Evolutionary conservation across 2,329 filamentous ascomycete species (phyloP).

Genomic region (Fusarium nisikadoi): DNA sequence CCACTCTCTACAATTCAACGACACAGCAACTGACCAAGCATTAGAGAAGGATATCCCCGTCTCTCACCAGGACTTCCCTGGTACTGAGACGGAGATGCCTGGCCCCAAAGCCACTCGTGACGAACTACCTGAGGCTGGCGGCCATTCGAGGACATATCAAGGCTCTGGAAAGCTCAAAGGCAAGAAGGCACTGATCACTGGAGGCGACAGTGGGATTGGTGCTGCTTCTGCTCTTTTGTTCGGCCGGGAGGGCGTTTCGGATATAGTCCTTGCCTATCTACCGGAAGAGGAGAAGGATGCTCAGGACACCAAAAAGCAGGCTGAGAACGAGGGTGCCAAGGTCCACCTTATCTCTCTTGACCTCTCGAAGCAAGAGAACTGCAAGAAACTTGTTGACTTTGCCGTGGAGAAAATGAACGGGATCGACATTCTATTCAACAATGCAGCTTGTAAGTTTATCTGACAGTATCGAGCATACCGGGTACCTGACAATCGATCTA

Average conservation of each 20-base stretch:
- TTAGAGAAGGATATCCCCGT: conserved; percentile 48
- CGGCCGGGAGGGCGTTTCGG: conserved; percentile 79
- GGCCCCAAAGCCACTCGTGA: conserved; percentile 66
- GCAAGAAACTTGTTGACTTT: conserved; percentile 74
- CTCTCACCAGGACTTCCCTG: conserved; percentile 45
- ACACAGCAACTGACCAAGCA: conserved; percentile 41
- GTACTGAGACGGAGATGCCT: conserved; percentile 45
- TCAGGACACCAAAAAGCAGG: conserved; percentile 75
- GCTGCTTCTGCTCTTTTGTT: conserved; percentile 80
- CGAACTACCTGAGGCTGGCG: conserved; percentile 73
- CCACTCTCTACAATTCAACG: not conserved
- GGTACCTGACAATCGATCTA: conserved; percentile 18
- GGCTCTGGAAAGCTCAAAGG: conserved; percentile 79
- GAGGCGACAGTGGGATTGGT: conserved; percentile 83
- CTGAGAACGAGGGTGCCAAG: conserved; percentile 73
- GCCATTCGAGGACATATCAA: conserved; percentile 76
- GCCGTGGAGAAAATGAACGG: conserved; percentile 73
- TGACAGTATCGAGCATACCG: not conserved
- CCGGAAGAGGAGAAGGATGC: conserved; percentile 82
- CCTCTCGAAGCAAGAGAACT: conserved; percentile 72
- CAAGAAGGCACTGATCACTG: conserved; percentile 82
- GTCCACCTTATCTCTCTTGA: conserved; percentile 74
- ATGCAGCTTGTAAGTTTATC: conserved; percentile 71
- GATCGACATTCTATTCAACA: conserved; percentile 81
- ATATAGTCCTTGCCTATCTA: conserved; percentile 78